phyloP scores from a whole-genome alignment of 2,329 filamentous ascomycete genomes.

The Beauveria asiatica region DNA sequence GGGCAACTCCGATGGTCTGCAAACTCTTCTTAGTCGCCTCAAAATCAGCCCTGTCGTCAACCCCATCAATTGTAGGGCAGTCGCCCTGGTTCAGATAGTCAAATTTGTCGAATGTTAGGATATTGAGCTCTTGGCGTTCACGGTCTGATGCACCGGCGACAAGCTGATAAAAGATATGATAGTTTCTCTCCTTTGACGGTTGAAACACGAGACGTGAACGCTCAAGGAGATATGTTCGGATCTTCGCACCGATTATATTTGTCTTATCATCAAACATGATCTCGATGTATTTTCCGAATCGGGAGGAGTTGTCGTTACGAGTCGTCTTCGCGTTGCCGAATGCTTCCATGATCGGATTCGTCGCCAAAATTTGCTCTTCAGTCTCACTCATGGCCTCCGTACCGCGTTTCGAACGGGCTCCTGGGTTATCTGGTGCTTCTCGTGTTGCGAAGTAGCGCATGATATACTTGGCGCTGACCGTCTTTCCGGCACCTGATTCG shows the following conservation, averaged over 20 bases:
- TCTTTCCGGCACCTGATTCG: conserved; percentile 97
- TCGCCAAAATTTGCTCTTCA: conserved; percentile 95
- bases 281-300: conserved; percentile 99
- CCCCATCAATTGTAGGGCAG: conserved; percentile 81
- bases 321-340: conserved; percentile 99
- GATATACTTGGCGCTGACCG: conserved; percentile 98
- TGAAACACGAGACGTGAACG: conserved; percentile 95
- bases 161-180: conserved; percentile 98
- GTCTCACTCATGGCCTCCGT: conserved; percentile 88
- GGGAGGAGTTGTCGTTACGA: conserved; percentile 95
- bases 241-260: conserved; percentile 96
- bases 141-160: conserved; percentile 83
- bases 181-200: conserved; percentile 94
- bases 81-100: conserved; percentile 95
- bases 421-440: conserved; percentile 83
- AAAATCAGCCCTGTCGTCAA: conserved; percentile 94
- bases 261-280: conserved; percentile 97
- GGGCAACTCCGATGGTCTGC: conserved; percentile 74
- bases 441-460: conserved; percentile 99
- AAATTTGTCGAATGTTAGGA: conserved; percentile 81
- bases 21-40: conserved; percentile 79
- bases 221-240: conserved; percentile 90
- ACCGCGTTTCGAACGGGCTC: conserved; percentile 65
- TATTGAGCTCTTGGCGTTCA: conserved; percentile 69
- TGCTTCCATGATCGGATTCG: conserved; percentile 99